A percentile compares a stretch with the other conserved stretches of the same genome.
Evolutionary conservation across 345 rosid species (phyloP).

Genomic region (Bruguiera sexangula): DNA sequence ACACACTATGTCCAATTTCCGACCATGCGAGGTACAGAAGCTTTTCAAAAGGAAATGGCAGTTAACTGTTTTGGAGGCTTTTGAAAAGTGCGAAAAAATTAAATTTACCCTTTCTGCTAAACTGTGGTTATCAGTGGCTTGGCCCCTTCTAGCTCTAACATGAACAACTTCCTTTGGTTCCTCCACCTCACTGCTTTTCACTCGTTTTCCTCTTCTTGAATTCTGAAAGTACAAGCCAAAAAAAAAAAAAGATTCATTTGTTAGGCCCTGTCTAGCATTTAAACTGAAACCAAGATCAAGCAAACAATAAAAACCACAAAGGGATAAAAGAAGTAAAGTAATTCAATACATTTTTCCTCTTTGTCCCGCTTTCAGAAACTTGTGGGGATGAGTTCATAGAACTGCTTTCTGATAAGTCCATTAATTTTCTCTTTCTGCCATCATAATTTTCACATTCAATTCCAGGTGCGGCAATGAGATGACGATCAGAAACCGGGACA

Average conservation of each 20-base stretch:
- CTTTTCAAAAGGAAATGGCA: too few relatives aligned
- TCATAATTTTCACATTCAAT: constrained; percentile 31
- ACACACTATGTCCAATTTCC: too few relatives aligned
- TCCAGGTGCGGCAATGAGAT: constrained; percentile 22
- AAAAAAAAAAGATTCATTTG: not conserved
- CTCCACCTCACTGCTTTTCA: constrained; percentile 40
- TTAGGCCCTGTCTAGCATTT: too few relatives aligned
- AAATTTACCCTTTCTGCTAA: constrained; percentile 75
- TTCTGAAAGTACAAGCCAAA: constrained; percentile 22
- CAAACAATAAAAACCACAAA: not conserved
- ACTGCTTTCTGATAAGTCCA: constrained; percentile 34
- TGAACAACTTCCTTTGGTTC: constrained; percentile 69
- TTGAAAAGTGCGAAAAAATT: not conserved
- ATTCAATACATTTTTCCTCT: constrained; percentile 38
- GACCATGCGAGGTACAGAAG: too few relatives aligned
- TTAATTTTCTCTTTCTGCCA: constrained; percentile 38
- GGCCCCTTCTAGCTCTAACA: constrained; percentile 93
- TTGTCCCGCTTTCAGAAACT: constrained; percentile 29
- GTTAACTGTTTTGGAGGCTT: not conserved
- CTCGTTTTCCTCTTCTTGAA: constrained; percentile 49
- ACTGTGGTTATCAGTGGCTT: constrained; percentile 94
- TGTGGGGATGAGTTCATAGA: constrained; percentile 36
- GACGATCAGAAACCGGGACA: constrained; percentile 13
- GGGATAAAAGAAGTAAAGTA: not conserved
- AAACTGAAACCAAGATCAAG: not conserved